A percentile compares a stretch with the other conserved stretches of the same genome.
Conservation (phyloP, 2,329 filamentous ascomycete species). For the Penicillium rolfsii region DNA sequence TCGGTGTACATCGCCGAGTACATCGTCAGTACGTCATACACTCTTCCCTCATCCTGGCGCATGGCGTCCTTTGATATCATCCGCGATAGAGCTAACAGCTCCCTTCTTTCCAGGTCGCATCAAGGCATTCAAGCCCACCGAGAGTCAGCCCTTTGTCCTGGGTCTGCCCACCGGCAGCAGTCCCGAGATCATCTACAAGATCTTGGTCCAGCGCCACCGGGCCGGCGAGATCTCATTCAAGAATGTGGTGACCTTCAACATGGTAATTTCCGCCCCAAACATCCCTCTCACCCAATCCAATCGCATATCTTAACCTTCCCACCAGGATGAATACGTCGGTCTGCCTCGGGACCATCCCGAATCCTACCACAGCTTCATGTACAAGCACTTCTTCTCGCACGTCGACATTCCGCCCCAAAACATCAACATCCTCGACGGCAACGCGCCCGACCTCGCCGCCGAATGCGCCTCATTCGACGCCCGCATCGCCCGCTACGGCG, state of each 20-base stretch:
- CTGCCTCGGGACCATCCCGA: slow-evolving; percentile 81
- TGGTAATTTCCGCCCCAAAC: slow-evolving; percentile 60
- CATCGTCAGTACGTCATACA: slow-evolving; percentile 63
- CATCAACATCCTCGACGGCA: slow-evolving; percentile 83
- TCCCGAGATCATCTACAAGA: slow-evolving; percentile 75
- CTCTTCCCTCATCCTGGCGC: slow-evolving; percentile 7
- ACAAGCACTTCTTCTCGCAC: slow-evolving; percentile 86
- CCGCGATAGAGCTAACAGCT: slow-evolving; percentile 8
- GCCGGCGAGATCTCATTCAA: slow-evolving; percentile 72
- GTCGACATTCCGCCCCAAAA: slow-evolving; percentile 80
- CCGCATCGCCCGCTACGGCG: slow-evolving; percentile 72
- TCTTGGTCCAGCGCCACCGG: slow-evolving; percentile 62
- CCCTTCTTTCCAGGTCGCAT: slow-evolving; percentile 64
- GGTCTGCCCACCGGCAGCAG: slow-evolving; percentile 83
- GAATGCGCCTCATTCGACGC: slow-evolving; percentile 81
- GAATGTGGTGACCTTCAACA: slow-evolving; percentile 90
- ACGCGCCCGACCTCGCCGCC: slow-evolving; percentile 71
- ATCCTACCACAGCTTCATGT: slow-evolving; percentile 92
- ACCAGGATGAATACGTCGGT: slow-evolving; percentile 81
- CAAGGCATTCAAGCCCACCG: slow-evolving; percentile 72
- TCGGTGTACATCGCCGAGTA: slow-evolving; percentile 80
- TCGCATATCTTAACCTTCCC: background rate
- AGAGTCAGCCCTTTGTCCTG: slow-evolving; percentile 75
- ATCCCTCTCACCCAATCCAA: background rate
- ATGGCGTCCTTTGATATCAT: background rate